These are phyloP conservation scores for Simmondsia chinensis DNA, from an alignment of 148 eudicot genomes.

Conservation along the genomic window DNA sequence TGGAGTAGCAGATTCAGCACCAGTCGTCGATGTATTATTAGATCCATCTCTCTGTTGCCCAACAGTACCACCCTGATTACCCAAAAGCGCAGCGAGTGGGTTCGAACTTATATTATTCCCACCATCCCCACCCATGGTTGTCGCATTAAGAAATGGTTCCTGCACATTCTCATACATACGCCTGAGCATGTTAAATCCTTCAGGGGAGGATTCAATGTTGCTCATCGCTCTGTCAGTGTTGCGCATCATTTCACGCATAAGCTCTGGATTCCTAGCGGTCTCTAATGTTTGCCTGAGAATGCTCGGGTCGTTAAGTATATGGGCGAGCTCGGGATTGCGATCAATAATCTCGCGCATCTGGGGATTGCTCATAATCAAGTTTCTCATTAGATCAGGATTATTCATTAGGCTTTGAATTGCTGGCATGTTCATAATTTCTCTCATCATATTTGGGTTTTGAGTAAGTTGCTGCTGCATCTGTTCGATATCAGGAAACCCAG, in stretches of 20 bases:
- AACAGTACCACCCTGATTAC: constrained; percentile 68
- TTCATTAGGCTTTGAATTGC: constrained; percentile 87
- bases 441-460: constrained; percentile 95
- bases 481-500: constrained; percentile 77
- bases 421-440: constrained; percentile 96
- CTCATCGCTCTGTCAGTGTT: constrained; percentile 99
- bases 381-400: constrained; percentile 85
- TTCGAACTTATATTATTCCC: constrained; percentile 53
- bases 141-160: constrained; percentile 93
- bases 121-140: constrained; percentile 59
- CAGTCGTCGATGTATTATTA: constrained; percentile 52
- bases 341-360: constrained; percentile 98
- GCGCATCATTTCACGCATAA: constrained; percentile 99
- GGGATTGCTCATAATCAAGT: constrained; percentile 84
- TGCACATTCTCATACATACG: constrained; percentile 99
- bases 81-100: constrained; percentile 89
- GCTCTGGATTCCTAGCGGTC: constrained; percentile 93
- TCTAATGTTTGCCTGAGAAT: constrained; percentile 91
- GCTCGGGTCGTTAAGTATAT: constrained; percentile 87
- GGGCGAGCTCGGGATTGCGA: constrained; percentile 90
- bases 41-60: constrained; percentile 53
- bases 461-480: constrained; percentile 90
- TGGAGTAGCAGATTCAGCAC: constrained; percentile 57
- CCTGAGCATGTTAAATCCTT: constrained; percentile 96
- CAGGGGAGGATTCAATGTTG: constrained; percentile 93